A percentile compares a stretch with the other conserved stretches of the same genome.
phyloP scores from a whole-genome alignment of 768 basidiomycete genomes.

The Pleurotus sapidus region DNA sequence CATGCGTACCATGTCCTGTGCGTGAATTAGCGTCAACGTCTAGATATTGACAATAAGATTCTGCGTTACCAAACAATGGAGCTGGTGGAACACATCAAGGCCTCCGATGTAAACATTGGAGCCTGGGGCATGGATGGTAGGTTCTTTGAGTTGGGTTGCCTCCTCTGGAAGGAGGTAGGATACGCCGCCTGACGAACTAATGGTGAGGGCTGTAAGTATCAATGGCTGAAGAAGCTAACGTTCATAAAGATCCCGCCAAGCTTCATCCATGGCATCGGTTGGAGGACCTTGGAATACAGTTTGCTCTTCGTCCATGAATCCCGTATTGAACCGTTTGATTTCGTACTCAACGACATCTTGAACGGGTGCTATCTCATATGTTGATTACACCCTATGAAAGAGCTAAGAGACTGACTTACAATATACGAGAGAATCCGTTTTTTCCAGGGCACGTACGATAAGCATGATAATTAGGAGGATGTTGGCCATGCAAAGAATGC shows the following conservation, averaged over 20 bases:
- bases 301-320: neutral
- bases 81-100: constrained; percentile 22
- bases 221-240: neutral
- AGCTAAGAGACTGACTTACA: neutral
- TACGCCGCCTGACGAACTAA: neutral
- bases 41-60: neutral
- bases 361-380: neutral
- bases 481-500: neutral
- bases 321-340: neutral
- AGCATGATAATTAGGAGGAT: neutral
- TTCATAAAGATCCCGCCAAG: neutral
- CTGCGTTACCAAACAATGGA: constrained; percentile 18
- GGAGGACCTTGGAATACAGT: constrained; percentile 3
- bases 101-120: constrained; percentile 15
- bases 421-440: neutral
- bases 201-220: neutral
- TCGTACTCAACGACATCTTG: neutral
- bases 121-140: neutral
- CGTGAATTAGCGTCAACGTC: neutral
- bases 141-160: neutral
- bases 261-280: constrained; percentile 2
- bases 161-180: constrained; percentile 4
- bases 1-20: constrained; percentile 3
- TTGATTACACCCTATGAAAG: too few relatives aligned
- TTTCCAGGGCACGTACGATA: neutral